Evolutionary conservation across 805 yeast genomes (phyloP).

Genomic region (Barnettozyma pratensis): DNA sequence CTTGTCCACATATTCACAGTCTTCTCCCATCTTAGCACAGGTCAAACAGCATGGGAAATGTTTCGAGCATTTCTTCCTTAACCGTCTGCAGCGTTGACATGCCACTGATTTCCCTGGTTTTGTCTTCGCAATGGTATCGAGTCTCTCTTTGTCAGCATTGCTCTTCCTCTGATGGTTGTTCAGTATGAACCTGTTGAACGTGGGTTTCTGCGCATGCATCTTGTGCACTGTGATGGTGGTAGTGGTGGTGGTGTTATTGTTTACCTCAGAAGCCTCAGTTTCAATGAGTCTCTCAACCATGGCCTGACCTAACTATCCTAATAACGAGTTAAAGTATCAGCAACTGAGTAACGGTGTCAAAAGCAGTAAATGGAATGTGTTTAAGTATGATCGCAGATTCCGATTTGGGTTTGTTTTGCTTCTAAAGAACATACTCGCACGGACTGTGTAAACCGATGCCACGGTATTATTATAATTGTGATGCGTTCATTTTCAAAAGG

Average conservation of each 20-base stretch:
- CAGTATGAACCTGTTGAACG: constrained; percentile 13
- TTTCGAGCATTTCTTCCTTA: constrained; percentile 10
- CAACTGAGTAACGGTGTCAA: no score
- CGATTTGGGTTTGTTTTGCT: background rate
- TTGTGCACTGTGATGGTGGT: background rate
- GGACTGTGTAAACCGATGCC: background rate
- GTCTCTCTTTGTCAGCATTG: background rate
- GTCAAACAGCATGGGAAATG: constrained; percentile 32
- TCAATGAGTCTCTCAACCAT: background rate
- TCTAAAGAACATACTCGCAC: background rate
- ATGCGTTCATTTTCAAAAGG: no score
- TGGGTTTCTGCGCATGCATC: background rate
- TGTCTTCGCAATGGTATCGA: constrained; percentile 3
- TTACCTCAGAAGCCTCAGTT: background rate
- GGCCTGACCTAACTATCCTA: background rate
- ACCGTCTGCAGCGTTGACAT: constrained; percentile 8
- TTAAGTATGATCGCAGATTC: no score
- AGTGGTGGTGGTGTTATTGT: background rate
- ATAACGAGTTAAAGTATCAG: no score
- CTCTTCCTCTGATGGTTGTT: constrained; percentile 13
- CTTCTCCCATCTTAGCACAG: constrained; percentile 39
- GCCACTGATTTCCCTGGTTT: constrained; percentile 5
- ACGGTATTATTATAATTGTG: background rate
- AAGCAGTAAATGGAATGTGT: no score
- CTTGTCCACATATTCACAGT: constrained; percentile 24